Evolutionary conservation across 768 basidiomycete genomes (phyloP).

Genomic region (Tephrocybe sp.): DNA sequence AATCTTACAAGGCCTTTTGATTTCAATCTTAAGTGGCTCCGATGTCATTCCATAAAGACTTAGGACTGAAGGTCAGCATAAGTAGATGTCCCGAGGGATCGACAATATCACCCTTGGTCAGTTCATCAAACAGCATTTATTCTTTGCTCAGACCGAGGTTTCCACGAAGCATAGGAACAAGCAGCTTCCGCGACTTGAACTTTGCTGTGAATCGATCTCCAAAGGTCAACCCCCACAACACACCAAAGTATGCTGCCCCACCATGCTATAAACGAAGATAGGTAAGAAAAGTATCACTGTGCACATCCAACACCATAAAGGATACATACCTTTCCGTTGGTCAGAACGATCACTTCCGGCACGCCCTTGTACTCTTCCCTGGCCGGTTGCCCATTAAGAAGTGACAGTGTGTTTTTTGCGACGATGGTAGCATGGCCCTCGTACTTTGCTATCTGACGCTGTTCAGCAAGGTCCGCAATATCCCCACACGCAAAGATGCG

Average conservation of each 20-base stretch:
- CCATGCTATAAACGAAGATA: conserved; percentile 30
- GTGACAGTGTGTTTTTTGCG: conserved; percentile 46
- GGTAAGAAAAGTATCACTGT: conserved; percentile 4
- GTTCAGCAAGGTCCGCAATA: conserved; percentile 60
- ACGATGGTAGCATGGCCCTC: conserved; percentile 44
- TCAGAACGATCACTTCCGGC: conserved; percentile 53
- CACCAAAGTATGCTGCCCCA: conserved; percentile 40
- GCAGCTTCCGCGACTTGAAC: conserved; percentile 40
- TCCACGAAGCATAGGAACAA: conserved; percentile 20
- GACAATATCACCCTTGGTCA: too few species aligned
- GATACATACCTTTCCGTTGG: conserved; percentile 52
- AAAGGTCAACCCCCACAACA: conserved; percentile 47
- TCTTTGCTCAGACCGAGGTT: conserved; percentile 10
- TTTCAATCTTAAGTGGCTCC: too few species aligned
- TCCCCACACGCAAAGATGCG: conserved; percentile 69
- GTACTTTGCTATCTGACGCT: conserved; percentile 55
- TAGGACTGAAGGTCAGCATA: too few species aligned
- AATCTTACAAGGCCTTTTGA: too few species aligned
- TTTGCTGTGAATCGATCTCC: conserved; percentile 43
- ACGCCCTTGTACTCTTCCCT: conserved; percentile 45
- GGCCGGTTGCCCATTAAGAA: conserved; percentile 36
- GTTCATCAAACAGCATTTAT: too few species aligned
- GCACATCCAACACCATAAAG: neutral
- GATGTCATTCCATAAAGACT: too few species aligned
- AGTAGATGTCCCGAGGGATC: too few species aligned